Evolutionary conservation across 441 rosid genomes (phyloP), one percentile per base, ranked within the genome.

Genomic region (Corymbia citriodora): DNA sequence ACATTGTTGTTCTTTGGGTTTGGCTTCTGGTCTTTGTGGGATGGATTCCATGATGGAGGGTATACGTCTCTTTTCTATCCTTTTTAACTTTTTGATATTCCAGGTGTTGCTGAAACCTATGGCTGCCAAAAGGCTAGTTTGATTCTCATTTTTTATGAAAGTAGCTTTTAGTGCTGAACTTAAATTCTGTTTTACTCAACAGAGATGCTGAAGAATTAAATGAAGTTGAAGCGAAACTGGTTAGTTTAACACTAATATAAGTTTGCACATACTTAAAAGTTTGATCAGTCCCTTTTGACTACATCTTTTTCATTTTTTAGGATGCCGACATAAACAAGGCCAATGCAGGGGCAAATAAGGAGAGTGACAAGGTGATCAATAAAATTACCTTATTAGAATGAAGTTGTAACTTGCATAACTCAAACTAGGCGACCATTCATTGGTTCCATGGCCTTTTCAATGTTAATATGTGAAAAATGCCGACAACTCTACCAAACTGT

Each of bases 211-310:
- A 90, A 87, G 90, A 90, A 79, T 36, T 91, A n/a, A 89, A 70
- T 17, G 89, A 90, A 90, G 90, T 90, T 74, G 91, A 91, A 79
- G 88, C 87, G 27, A 87, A 90, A 90, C 49, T 91, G 91, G 91
- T 91, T n/a, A 49, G 74, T 49, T 55, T 87, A 45, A 29, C 27
- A n/a, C 61, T 25, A 74, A 36, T 40, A 10, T 12, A 79, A 45
- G 52, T 4, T 79, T 13, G 52, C 29, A 45, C 3, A 1, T 45
- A 45, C 52, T 79, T 45, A 12, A 23, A 79, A 45, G n/a, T 79
- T 45, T 17, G 8, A 74, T 74, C 50, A 40, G 17, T 74, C 83
- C 83, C n/a, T 74, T 40, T 79, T 25, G n/a, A 79, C 85, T 79
- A 12, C 85, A 45, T 45, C 85, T 74, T 74, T 45, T 40, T 45